Evolutionary conservation across 2,329 filamentous ascomycete species (phyloP).

Genomic region (Pseudogymnoascus sp.): DNA sequence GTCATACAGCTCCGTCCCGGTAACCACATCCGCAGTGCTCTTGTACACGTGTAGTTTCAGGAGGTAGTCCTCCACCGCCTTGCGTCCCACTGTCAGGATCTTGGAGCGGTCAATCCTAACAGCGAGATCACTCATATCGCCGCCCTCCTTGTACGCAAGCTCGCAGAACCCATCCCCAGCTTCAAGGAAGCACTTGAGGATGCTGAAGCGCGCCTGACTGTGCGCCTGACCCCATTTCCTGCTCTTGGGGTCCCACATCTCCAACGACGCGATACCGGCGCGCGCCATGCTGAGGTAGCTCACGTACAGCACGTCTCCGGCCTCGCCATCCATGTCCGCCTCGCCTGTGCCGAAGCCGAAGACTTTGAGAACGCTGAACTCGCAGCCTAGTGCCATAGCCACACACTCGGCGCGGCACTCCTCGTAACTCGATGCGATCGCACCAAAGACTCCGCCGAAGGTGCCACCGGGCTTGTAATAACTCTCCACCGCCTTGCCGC

Average conservation of each 20-base stretch:
- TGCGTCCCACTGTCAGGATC: constrained; percentile 74
- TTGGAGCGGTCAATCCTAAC: constrained; percentile 79
- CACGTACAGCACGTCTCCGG: constrained; percentile 79
- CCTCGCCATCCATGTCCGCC: constrained; percentile 62
- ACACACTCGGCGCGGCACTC: constrained; percentile 93
- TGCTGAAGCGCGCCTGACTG: constrained; percentile 85
- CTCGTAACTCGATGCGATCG: constrained; percentile 81
- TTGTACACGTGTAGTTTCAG: constrained; percentile 93
- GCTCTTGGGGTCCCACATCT: constrained; percentile 90
- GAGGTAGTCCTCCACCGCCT: constrained; percentile 74
- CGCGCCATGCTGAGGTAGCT: constrained; percentile 91
- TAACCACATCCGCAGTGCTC: constrained; percentile 73
- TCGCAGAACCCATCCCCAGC: constrained; percentile 83
- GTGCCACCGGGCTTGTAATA: constrained; percentile 96
- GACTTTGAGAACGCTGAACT: constrained; percentile 80
- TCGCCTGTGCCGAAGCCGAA: constrained; percentile 82
- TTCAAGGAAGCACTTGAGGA: constrained; percentile 74
- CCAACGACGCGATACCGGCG: constrained; percentile 78
- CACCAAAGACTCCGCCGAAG: constrained; percentile 86
- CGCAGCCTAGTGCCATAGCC: constrained; percentile 82
- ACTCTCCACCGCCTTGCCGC: constrained; percentile 65
- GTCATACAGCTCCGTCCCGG: constrained; percentile 71
- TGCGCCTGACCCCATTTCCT: constrained; percentile 90
- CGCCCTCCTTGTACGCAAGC: constrained; percentile 59
- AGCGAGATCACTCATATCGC: constrained; percentile 68